These are phyloP conservation scores for Grifola frondosa DNA, from an alignment of 1,284 basidiomycete genomes.

Conservation along the genomic window DNA sequence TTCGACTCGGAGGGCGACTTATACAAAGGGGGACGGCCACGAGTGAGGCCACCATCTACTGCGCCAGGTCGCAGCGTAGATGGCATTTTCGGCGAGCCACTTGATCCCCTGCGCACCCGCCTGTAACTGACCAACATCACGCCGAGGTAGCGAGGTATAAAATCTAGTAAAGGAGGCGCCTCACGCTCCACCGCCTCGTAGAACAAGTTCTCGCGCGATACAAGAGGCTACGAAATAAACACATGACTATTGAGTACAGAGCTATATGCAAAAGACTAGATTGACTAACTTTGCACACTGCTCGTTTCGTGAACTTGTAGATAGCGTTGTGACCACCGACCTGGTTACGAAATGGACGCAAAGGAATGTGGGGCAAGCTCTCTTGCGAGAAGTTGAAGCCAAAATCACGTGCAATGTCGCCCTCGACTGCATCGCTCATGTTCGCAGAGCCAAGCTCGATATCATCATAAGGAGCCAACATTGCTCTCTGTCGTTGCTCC, in stretches of 20 bases:
- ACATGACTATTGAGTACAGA: constrained; percentile 2
- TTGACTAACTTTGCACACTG: constrained; percentile 90
- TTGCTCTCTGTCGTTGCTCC: constrained; percentile 24
- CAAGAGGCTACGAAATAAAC: constrained; percentile 71
- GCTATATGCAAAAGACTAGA: constrained; percentile 9
- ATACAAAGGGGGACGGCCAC: constrained; percentile 30
- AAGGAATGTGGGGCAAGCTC: constrained; percentile 84
- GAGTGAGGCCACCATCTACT: constrained; percentile 1
- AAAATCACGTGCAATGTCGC: constrained; percentile 18
- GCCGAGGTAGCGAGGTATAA: constrained; percentile 95
- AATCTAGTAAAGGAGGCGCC: constrained; percentile 87
- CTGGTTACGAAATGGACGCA: constrained; percentile 96
- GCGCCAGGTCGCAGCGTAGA: constrained; percentile 10
- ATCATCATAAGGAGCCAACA: constrained; percentile 26
- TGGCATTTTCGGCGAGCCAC: constrained; percentile 15
- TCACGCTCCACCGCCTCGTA: constrained; percentile 96
- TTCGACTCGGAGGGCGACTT: no score
- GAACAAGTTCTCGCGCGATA: constrained; percentile 95
- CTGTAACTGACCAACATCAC: constrained; percentile 98
- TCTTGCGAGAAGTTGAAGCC: constrained; percentile 47
- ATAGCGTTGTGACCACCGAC: constrained; percentile 97
- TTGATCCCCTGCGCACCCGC: constrained; percentile 49
- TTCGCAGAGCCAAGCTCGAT: constrained; percentile 26
- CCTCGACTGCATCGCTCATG: constrained; percentile 28
- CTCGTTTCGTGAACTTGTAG: constrained; percentile 96